Evolutionary conservation across 2,329 filamentous ascomycete genomes (phyloP).

Genomic region (Penicillium decumbens): DNA sequence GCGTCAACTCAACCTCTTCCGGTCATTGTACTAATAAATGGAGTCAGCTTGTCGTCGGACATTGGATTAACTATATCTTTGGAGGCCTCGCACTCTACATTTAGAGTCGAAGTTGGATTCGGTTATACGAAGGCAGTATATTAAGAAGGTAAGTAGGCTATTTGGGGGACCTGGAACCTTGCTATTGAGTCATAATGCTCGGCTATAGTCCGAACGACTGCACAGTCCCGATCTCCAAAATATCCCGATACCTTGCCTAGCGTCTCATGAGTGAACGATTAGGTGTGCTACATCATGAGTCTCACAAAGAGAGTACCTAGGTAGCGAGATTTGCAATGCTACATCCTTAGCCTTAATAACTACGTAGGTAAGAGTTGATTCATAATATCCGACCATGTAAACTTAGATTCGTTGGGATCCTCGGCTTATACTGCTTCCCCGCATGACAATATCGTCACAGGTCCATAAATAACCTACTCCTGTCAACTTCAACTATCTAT

Average conservation of each 20-base stretch:
- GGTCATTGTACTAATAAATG: constrained; percentile 25
- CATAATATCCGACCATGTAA: not conserved
- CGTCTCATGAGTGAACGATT: not conserved
- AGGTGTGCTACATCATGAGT: not conserved
- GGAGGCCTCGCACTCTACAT: not conserved
- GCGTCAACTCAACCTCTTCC: constrained; percentile 29
- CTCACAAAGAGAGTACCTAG: not conserved
- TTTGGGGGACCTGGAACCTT: not conserved
- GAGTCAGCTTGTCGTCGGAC: constrained; percentile 3
- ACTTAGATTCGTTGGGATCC: constrained; percentile 1
- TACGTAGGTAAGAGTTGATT: not conserved
- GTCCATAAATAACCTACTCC: not conserved
- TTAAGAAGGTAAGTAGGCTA: too few relatives aligned
- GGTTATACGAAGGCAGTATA: not conserved
- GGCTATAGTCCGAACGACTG: not conserved
- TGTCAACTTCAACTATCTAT: not conserved
- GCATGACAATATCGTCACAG: constrained; percentile 10
- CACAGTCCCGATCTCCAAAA: too few relatives aligned
- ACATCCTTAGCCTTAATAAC: not conserved
- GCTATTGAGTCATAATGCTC: not conserved
- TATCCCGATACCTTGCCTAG: not conserved
- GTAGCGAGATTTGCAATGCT: not conserved
- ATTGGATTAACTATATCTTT: too few relatives aligned
- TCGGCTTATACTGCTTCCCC: constrained; percentile 20
- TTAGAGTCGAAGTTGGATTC: not conserved